Conservation (phyloP, 768 basidiomycete genomes). For the Leccinum pellstonianum region DNA sequence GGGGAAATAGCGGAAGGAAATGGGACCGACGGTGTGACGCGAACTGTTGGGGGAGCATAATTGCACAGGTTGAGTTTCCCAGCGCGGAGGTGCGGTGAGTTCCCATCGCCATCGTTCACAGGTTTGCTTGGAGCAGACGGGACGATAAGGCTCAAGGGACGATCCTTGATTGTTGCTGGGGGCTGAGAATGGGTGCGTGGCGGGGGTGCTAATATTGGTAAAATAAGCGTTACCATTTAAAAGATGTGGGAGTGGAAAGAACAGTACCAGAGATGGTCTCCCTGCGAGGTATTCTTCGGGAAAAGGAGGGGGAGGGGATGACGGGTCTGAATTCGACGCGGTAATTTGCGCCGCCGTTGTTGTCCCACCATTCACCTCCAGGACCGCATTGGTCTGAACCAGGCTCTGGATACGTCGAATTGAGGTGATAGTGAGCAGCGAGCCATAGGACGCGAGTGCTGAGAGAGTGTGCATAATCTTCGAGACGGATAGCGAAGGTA, state of each 20-base stretch:
- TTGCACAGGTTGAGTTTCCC: constrained; percentile 34
- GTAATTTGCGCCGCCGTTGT: constrained; percentile 79
- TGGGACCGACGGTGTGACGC: constrained; percentile 2
- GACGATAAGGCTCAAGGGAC: constrained; percentile 8
- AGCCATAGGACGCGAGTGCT: constrained; percentile 56
- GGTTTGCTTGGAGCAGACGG: constrained; percentile 1
- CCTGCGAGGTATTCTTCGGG: constrained; percentile 10
- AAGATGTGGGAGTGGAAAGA: not conserved
- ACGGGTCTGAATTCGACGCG: constrained; percentile 56
- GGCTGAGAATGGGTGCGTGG: not conserved
- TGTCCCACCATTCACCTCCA: constrained; percentile 92
- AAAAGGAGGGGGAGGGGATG: not conserved
- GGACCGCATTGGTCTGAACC: constrained; percentile 32
- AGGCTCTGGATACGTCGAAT: constrained; percentile 18
- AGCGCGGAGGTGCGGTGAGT: not conserved
- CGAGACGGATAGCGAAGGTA: constrained; percentile 61
- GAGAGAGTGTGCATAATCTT: constrained; percentile 60
- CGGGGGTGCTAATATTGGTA: constrained; percentile 8
- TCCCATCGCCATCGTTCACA: not conserved
- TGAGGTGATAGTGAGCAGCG: constrained; percentile 50
- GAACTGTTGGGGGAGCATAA: constrained; percentile 32
- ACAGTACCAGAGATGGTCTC: constrained; percentile 25
- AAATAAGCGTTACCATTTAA: constrained; percentile 1
- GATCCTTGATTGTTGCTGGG: constrained; percentile 12
- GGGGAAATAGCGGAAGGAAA: not conserved